Percentiles rank a stretch among this genome's conserved stretches.
Evolutionary conservation across 768 basidiomycete genomes (phyloP).

Genomic region (Mycena haematopus): DNA sequence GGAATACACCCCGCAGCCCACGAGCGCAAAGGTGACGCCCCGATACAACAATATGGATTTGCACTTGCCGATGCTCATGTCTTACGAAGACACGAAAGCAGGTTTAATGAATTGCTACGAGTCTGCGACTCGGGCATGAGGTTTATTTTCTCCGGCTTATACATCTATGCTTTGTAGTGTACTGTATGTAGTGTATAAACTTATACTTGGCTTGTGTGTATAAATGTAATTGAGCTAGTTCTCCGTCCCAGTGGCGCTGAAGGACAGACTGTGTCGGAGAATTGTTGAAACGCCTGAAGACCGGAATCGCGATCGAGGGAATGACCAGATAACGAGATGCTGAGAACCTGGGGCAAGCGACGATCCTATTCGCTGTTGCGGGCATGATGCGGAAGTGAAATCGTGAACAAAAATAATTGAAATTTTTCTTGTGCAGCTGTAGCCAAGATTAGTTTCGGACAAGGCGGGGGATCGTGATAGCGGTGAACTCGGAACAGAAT

Average conservation of each 20-base stretch:
- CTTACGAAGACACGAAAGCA: conserved; percentile 24
- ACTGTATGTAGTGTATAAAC: conserved; percentile 10
- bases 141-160: background rate
- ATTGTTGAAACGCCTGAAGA: conserved; percentile 10
- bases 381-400: conserved; percentile 1
- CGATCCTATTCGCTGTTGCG: conserved; percentile 12
- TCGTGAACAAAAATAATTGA: background rate
- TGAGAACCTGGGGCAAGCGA: conserved; percentile 3
- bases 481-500: conserved; percentile 29
- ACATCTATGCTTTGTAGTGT: conserved; percentile 2
- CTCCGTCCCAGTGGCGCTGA: conserved; percentile 16
- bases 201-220: conserved; percentile 4
- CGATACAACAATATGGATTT: conserved; percentile 22
- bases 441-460: conserved; percentile 5
- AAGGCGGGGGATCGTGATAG: conserved; percentile 12
- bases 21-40: conserved; percentile 12
- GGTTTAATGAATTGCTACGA: conserved; percentile 26
- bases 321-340: conserved; percentile 3
- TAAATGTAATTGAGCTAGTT: conserved; percentile 17
- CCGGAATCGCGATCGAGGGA: conserved; percentile 11
- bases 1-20: conserved; percentile 13
- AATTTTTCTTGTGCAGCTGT: background rate
- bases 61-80: conserved; percentile 23
- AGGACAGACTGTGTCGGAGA: conserved; percentile 10
- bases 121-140: conserved; percentile 4